A percentile compares a stretch with the other conserved stretches of the same genome.
Evolutionary conservation across 164 flowering plant genomes (phyloP).

Genomic region (Warburgia ugandensis): DNA sequence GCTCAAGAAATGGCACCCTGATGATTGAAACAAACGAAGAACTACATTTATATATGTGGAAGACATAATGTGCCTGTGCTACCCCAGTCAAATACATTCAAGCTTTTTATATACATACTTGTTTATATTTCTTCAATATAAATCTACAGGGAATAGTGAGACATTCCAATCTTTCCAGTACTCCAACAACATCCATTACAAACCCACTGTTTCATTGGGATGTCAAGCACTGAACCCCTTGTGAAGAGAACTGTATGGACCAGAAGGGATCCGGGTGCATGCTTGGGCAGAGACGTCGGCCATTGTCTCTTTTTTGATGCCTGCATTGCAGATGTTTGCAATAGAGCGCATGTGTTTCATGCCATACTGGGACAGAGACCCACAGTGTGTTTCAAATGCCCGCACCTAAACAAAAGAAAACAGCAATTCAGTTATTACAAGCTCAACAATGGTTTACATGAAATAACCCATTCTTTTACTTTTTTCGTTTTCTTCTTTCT

Average conservation of each 20-base stretch:
- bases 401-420: slow-evolving; percentile 50
- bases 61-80: too few species aligned
- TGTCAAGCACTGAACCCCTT: slow-evolving; percentile 72
- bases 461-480: too few species aligned
- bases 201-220: background rate
- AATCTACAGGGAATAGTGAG: too few species aligned
- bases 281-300: slow-evolving; percentile 72
- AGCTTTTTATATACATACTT: too few species aligned
- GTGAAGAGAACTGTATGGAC: slow-evolving; percentile 62
- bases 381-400: slow-evolving; percentile 73
- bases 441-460: too few species aligned
- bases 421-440: background rate
- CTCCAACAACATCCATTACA: background rate
- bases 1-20: too few species aligned
- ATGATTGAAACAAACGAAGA: too few species aligned
- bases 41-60: too few species aligned
- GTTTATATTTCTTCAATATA: too few species aligned
- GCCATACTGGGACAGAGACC: slow-evolving; percentile 78
- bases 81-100: too few species aligned
- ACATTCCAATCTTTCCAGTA: too few species aligned
- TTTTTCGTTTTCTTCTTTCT: too few species aligned
- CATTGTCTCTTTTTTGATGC: slow-evolving; percentile 50
- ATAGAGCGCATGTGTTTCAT: slow-evolving; percentile 88
- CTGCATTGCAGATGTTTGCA: slow-evolving; percentile 88
- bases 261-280: slow-evolving; percentile 45